Evolutionary conservation across 306 rosid genomes (phyloP).

Genomic region (Carpinus fangiana): DNA sequence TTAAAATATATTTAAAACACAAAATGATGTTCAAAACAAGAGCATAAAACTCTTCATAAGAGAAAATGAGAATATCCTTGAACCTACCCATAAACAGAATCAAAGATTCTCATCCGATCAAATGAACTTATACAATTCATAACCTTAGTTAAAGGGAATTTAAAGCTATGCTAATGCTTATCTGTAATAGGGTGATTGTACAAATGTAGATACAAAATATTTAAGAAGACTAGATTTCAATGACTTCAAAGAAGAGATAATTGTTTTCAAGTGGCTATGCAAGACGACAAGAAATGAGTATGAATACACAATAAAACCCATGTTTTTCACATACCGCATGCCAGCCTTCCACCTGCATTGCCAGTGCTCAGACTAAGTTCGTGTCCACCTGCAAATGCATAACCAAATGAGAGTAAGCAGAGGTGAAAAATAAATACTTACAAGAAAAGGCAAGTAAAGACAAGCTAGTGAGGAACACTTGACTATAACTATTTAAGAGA

Average conservation of each 20-base stretch:
- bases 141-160: background rate
- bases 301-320: constrained; percentile 15
- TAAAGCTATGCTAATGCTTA: too few relatives aligned
- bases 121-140: background rate
- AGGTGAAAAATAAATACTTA: constrained; percentile 13
- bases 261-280: constrained; percentile 3
- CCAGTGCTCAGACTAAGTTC: constrained; percentile 86
- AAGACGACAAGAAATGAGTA: background rate
- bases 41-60: background rate
- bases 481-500: background rate
- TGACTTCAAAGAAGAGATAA: background rate
- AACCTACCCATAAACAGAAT: background rate
- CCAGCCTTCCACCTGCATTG: constrained; percentile 94
- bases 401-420: constrained; percentile 23
- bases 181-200: background rate
- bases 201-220: background rate
- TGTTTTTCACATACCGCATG: constrained; percentile 67
- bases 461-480: background rate
- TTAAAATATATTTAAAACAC: background rate
- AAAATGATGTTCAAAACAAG: background rate
- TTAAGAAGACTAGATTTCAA: background rate
- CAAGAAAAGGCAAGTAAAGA: background rate
- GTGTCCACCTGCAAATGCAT: constrained; percentile 70
- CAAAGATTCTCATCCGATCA: background rate
- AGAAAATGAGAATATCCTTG: background rate